Conservation (phyloP, 1,284 basidiomycete genomes). For the Takashimella koratensis region DNA sequence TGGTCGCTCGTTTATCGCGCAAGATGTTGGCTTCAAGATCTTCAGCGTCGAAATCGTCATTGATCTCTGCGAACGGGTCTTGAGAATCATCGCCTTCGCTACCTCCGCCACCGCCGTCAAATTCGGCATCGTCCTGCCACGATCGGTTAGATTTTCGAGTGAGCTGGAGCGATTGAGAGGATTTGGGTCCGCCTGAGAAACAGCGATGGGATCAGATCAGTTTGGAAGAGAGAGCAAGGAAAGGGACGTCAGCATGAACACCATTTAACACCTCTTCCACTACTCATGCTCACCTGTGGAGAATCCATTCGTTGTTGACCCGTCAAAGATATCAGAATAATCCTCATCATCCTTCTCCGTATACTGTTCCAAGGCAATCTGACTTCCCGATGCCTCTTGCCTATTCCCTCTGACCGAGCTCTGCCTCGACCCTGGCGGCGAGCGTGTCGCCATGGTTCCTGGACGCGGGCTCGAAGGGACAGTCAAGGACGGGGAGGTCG, state of each 20-base stretch:
- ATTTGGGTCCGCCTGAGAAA: constrained; percentile 8
- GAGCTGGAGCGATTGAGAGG: constrained; percentile 53
- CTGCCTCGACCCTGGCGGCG: constrained; percentile 36
- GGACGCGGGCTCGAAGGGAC: not conserved
- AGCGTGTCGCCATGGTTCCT: constrained; percentile 9
- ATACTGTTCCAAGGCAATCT: constrained; percentile 65
- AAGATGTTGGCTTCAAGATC: constrained; percentile 83
- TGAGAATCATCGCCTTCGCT: constrained; percentile 84
- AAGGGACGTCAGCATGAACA: constrained; percentile 9
- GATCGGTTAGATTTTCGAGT: constrained; percentile 79
- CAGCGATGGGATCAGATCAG: not conserved
- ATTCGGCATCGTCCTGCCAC: constrained; percentile 77
- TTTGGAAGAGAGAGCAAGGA: not conserved
- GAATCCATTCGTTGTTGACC: constrained; percentile 5
- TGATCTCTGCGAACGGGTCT: constrained; percentile 94
- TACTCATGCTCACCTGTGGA: not conserved
- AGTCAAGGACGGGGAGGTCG: constrained; percentile 1
- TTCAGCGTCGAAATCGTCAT: constrained; percentile 76
- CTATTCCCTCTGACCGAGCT: constrained; percentile 30
- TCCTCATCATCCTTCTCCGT: constrained; percentile 78
- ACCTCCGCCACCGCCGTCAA: constrained; percentile 78
- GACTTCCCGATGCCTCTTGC: constrained; percentile 15
- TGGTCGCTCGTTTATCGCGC: constrained; percentile 82
- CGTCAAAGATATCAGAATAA: constrained; percentile 82
- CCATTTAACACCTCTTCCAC: too few species aligned